Evolutionary conservation across 208 protist genomes (phyloP).

Genomic region (Acanthamoeba lenticulata): DNA sequence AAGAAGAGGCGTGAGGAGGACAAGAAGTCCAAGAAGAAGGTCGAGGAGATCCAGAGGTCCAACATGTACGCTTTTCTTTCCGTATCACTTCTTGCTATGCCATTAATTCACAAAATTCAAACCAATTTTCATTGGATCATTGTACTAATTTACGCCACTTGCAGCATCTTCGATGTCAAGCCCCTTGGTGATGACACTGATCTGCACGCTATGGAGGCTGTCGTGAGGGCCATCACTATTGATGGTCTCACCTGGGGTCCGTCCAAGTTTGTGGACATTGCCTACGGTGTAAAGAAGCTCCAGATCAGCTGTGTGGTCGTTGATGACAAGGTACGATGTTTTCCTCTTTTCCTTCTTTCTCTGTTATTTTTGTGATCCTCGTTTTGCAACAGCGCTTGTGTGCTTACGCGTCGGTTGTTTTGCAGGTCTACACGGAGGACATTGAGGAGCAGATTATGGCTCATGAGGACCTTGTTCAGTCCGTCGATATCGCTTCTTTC

Average conservation of each 20-base stretch:
- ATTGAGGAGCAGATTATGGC: slow-evolving; percentile 93
- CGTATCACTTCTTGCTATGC: slow-evolving; percentile 81
- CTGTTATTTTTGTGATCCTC: too few species aligned
- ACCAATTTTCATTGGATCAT: background rate
- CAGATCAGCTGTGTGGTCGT: slow-evolving; percentile 94
- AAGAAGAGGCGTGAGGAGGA: slow-evolving; percentile 71
- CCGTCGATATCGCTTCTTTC: slow-evolving; percentile 94
- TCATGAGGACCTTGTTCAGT: slow-evolving; percentile 94
- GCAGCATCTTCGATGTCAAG: slow-evolving; percentile 26
- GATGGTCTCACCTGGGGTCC: slow-evolving; percentile 94
- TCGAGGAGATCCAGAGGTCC: slow-evolving; percentile 71
- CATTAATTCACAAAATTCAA: too few species aligned
- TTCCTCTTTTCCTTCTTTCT: background rate
- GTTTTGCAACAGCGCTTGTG: too few species aligned
- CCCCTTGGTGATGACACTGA: slow-evolving; percentile 66
- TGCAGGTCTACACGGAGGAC: slow-evolving; percentile 91
- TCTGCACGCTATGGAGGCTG: slow-evolving; percentile 89
- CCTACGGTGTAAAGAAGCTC: slow-evolving; percentile 94
- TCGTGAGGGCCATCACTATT: slow-evolving; percentile 89
- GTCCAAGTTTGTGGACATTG: slow-evolving; percentile 92
- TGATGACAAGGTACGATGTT: slow-evolving; percentile 84
- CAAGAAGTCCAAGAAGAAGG: slow-evolving; percentile 71
- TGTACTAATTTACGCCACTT: background rate
- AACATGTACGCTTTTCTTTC: slow-evolving; percentile 78
- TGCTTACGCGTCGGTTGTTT: too few species aligned